These are phyloP conservation scores for Hymenoscyphus occultus DNA, from an alignment of 2,329 filamentous ascomycete genomes.

Conservation along the genomic window DNA sequence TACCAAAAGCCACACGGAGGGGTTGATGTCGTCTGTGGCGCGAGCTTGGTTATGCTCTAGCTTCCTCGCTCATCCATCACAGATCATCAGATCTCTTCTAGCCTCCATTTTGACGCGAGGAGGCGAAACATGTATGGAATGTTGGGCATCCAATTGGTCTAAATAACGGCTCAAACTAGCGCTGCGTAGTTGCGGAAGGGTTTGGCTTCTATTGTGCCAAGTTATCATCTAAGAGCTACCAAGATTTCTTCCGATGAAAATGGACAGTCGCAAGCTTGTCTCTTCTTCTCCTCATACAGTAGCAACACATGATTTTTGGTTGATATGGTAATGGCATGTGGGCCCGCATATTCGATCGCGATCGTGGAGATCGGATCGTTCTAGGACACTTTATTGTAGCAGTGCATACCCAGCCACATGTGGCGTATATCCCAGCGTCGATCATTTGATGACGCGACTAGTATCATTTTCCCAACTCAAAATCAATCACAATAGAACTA, in stretches of 20 bases:
- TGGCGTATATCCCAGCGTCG: too few relatives aligned
- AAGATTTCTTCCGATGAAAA: neutral
- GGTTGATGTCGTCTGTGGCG: constrained; percentile 20
- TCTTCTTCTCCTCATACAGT: neutral
- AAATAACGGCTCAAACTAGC: neutral
- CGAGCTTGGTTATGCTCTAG: constrained; percentile 3
- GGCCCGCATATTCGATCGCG: neutral
- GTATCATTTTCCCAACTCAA: too few relatives aligned
- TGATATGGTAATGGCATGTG: neutral
- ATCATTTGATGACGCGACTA: too few relatives aligned
- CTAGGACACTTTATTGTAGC: too few relatives aligned
- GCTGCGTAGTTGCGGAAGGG: neutral
- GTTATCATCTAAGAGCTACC: neutral
- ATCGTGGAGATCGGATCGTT: too few relatives aligned
- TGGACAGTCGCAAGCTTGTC: neutral
- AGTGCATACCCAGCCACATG: too few relatives aligned
- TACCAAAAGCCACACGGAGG: neutral
- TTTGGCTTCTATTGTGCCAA: constrained; percentile 1
- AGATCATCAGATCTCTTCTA: constrained; percentile 5
- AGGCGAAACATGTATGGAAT: neutral
- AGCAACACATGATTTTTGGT: neutral
- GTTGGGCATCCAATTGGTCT: neutral
- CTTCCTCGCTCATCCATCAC: neutral
- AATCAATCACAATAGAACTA: too few relatives aligned
- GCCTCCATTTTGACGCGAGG: neutral